phyloP scores from a whole-genome alignment of 2,329 filamentous ascomycete species.

The Stachybotrys chlorohalonatus region DNA sequence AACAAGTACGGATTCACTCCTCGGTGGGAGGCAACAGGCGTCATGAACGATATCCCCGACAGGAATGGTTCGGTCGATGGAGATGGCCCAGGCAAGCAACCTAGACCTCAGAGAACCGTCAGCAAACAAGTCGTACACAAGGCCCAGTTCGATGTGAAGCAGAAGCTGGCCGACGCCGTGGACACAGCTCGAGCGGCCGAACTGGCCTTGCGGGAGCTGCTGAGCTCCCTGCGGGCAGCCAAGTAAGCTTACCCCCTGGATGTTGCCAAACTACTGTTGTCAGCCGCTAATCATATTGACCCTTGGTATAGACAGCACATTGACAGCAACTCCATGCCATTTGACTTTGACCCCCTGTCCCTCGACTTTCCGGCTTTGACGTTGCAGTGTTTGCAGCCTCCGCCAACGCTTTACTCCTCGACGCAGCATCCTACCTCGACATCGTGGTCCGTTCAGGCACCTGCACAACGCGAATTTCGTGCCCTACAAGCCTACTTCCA shows the following conservation, averaged over 20 bases:
- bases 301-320: constrained; percentile 38
- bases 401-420: constrained; percentile 72
- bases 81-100: constrained; percentile 24
- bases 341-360: constrained; percentile 76
- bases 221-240: constrained; percentile 74
- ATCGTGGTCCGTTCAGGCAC: constrained; percentile 75
- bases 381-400: constrained; percentile 70
- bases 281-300: constrained; percentile 7
- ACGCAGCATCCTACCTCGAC: constrained; percentile 68
- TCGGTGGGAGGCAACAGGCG: constrained; percentile 68
- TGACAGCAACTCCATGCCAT: constrained; percentile 46
- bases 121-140: constrained; percentile 47
- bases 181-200: constrained; percentile 81
- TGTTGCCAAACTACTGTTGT: background rate
- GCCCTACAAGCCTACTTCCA: constrained; percentile 60
- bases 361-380: constrained; percentile 82
- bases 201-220: constrained; percentile 72
- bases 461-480: constrained; percentile 63
- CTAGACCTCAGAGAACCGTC: constrained; percentile 29
- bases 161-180: constrained; percentile 57
- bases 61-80: constrained; percentile 22
- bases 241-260: constrained; percentile 50
- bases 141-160: constrained; percentile 53
- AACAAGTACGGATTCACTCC: constrained; percentile 49
- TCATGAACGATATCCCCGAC: constrained; percentile 62